phyloP scores from a whole-genome alignment of 2,329 filamentous ascomycete species.

The Penicillium aurantiogriseum region DNA sequence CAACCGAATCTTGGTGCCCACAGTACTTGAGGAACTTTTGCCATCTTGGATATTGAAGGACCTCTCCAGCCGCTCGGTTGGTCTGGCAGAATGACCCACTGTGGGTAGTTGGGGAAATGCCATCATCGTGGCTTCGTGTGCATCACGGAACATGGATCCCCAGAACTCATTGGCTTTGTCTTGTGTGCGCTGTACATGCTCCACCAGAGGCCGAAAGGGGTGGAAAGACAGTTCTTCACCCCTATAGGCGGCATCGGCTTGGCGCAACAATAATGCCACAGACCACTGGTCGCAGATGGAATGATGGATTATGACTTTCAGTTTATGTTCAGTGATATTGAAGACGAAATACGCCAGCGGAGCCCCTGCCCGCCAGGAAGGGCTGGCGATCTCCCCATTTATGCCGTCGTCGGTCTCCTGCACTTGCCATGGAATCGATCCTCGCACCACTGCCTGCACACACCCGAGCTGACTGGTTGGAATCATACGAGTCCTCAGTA shows the following conservation, averaged over 20 bases:
- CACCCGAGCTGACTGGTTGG: slow-evolving; percentile 7
- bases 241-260: slow-evolving; percentile 13
- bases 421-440: slow-evolving; percentile 7
- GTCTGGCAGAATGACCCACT: slow-evolving; percentile 3
- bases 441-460: slow-evolving; percentile 12
- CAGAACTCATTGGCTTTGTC: not conserved
- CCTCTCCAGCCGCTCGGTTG: not conserved
- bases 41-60: not conserved
- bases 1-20: slow-evolving; percentile 13
- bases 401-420: not conserved
- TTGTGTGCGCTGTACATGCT: slow-evolving; percentile 7
- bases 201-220: slow-evolving; percentile 17
- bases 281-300: slow-evolving; percentile 23
- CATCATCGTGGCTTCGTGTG: not conserved
- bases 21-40: not conserved
- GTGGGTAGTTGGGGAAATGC: not conserved
- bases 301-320: slow-evolving; percentile 15
- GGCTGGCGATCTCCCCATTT: not conserved
- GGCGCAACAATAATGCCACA: slow-evolving; percentile 14
- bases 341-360: slow-evolving; percentile 10
- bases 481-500: slow-evolving; percentile 16
- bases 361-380: not conserved
- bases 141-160: not conserved
- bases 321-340: not conserved
- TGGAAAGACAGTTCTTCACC: slow-evolving; percentile 5